Base-by-base conservation (phyloP, 2,329 filamentous ascomycete genomes). In the Fusarium tricinctum region DNA sequence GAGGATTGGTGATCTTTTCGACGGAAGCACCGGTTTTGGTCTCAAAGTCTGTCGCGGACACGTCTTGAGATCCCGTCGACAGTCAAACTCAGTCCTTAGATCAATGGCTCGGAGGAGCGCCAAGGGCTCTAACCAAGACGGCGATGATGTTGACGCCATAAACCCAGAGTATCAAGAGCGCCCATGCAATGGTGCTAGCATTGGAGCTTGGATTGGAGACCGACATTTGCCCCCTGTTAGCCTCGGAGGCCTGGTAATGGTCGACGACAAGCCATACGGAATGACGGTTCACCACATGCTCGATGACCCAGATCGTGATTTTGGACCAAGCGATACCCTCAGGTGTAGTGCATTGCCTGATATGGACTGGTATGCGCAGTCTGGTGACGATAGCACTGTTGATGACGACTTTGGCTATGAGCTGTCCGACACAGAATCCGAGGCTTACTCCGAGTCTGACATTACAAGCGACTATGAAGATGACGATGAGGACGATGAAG, bases 251-350 rank as follows among this genome's bases (percentile, higher is more conserved):
- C 85, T 97, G 6, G 89, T 98, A 40, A 82, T 96, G 32, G 89
- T 98, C 3, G 94, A 98, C 75, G 89, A 92, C 56, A 89, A 91
- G 77, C 88, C 92, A 0, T 96, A 94, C 74, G 95, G 95, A 14
- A 96, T 98, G 92, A 97, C 93, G 22, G 95, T 98, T 0, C 95
- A 98, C 75, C 95, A 98, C 78, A 95, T 98, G 89, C 87, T 98
- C 4, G 95, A 97, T 82, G 87, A 89, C 58, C 88, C 87, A 2
- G 86, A 87, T 5, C 78, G 79, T 53, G 81, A 84, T 12, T 80
- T 80, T 35, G 73, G 69, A 2, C 68, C 70, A 12, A 63, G 57
- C 23, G 69, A 78, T 42, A 69, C 71, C 5, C 46, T 71, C 49
- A 77, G 74, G 44, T 84, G 76, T 79, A 85, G 76, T 78, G 82